Conservation (phyloP, 176 grass and related monocot species). For the Tillandsia leiboldiana region DNA sequence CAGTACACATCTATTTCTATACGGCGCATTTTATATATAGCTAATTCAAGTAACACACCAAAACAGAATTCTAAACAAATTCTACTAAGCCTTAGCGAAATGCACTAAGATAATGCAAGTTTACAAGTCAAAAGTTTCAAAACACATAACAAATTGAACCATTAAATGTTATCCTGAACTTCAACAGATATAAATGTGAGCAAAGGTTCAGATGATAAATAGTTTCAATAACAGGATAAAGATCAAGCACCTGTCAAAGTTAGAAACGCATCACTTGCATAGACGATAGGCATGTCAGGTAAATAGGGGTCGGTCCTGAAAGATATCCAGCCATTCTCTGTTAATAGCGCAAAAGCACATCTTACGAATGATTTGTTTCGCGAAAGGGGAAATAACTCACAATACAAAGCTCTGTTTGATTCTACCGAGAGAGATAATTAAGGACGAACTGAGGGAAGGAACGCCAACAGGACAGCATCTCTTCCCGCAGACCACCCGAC, state of each 20-base stretch:
- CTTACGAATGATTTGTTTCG: neutral
- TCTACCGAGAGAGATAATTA: slow-evolving; percentile 89
- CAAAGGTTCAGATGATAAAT: neutral
- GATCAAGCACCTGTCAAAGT: slow-evolving; percentile 53
- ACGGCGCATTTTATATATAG: no score
- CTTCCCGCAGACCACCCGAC: slow-evolving; percentile 59
- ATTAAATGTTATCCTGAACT: neutral
- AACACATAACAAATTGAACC: neutral
- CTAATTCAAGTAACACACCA: no score
- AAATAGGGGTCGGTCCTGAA: slow-evolving; percentile 64
- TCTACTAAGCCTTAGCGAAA: no score
- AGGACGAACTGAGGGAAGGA: slow-evolving; percentile 59
- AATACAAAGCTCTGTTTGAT: slow-evolving; percentile 98
- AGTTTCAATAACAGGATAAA: slow-evolving; percentile 3
- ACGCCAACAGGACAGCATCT: slow-evolving; percentile 53
- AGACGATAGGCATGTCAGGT: slow-evolving; percentile 83
- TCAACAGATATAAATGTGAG: neutral
- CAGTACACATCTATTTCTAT: no score
- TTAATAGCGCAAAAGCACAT: slow-evolving; percentile 19
- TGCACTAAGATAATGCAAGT: no score
- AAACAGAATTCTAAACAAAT: no score
- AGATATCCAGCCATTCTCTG: slow-evolving; percentile 22
- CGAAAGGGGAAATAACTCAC: slow-evolving; percentile 64
- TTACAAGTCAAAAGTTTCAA: neutral
- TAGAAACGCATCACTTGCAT: slow-evolving; percentile 80